Conservation (phyloP, 768 basidiomycete genomes). For the Leccinellum albellum region DNA sequence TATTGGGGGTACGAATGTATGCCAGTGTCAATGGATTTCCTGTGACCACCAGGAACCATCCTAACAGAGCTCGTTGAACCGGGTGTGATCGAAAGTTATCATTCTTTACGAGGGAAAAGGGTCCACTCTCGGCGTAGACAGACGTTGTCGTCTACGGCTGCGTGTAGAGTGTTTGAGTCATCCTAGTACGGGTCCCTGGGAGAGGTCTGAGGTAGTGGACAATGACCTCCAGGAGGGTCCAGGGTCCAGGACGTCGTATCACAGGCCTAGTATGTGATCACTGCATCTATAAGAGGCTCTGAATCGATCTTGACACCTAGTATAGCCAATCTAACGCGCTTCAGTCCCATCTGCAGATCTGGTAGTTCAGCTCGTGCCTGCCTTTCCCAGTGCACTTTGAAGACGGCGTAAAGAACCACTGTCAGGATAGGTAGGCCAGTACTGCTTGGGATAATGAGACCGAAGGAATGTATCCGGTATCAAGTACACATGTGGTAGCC, state of each 20-base stretch:
- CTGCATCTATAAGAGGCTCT: slow-evolving; percentile 9
- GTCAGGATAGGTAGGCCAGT: too few relatives aligned
- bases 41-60: slow-evolving; percentile 22
- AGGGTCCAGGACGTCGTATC: slow-evolving; percentile 5
- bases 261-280: neutral
- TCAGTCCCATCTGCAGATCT: too few relatives aligned
- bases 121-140: slow-evolving; percentile 17
- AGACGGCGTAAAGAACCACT: too few relatives aligned
- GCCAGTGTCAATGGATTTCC: neutral
- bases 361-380: too few relatives aligned
- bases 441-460: too few relatives aligned
- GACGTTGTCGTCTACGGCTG: slow-evolving; percentile 34
- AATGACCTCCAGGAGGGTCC: neutral
- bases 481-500: too few relatives aligned
- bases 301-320: slow-evolving; percentile 14
- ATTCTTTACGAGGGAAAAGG: slow-evolving; percentile 1
- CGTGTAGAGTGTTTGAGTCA: slow-evolving; percentile 22
- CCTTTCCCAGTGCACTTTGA: too few relatives aligned
- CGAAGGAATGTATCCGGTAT: too few relatives aligned
- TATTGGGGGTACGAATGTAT: neutral
- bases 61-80: slow-evolving; percentile 29
- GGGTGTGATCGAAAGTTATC: slow-evolving; percentile 24
- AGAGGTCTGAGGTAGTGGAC: neutral
- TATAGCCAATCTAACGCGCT: slow-evolving; percentile 8
- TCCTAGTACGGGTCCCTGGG: neutral